Evolutionary conservation across 495 filamentous ascomycete species (phyloP).

Genomic region (Oidiodendron maius): DNA sequence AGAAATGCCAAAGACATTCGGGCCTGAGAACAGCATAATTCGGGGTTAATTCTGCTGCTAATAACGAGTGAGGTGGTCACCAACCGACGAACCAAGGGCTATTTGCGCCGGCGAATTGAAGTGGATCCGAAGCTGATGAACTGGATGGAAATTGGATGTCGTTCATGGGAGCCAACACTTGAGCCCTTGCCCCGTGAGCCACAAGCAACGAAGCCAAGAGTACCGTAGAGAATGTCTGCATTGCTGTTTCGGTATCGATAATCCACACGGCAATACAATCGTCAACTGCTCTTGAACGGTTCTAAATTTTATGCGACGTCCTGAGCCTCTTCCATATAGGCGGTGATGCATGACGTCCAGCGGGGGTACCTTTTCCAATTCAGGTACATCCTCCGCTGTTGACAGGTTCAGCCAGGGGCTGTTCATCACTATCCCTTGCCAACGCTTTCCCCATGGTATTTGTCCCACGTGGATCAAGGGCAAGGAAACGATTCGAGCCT

Average conservation of each 20-base stretch:
- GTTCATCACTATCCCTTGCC: too few species aligned
- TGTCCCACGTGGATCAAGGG: too few species aligned
- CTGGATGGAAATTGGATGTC: slow-evolving; percentile 34
- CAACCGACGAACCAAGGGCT: slow-evolving; percentile 46
- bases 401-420: too few species aligned
- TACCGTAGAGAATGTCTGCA: not conserved
- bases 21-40: slow-evolving; percentile 25
- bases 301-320: too few species aligned
- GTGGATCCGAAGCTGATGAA: slow-evolving; percentile 29
- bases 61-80: not conserved
- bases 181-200: not conserved
- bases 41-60: not conserved
- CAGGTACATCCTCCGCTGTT: too few species aligned
- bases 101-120: slow-evolving; percentile 46
- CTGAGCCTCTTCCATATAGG: too few species aligned
- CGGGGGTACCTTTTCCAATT: too few species aligned
- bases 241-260: not conserved
- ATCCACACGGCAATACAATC: not conserved
- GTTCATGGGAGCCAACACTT: slow-evolving; percentile 24
- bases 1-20: slow-evolving; percentile 46
- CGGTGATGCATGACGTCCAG: too few species aligned
- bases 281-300: too few species aligned
- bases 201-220: not conserved
- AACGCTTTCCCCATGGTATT: too few species aligned
- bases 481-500: too few species aligned